phyloP scores from a whole-genome alignment of 805 yeast species.

The Kuraishia floccosa region DNA sequence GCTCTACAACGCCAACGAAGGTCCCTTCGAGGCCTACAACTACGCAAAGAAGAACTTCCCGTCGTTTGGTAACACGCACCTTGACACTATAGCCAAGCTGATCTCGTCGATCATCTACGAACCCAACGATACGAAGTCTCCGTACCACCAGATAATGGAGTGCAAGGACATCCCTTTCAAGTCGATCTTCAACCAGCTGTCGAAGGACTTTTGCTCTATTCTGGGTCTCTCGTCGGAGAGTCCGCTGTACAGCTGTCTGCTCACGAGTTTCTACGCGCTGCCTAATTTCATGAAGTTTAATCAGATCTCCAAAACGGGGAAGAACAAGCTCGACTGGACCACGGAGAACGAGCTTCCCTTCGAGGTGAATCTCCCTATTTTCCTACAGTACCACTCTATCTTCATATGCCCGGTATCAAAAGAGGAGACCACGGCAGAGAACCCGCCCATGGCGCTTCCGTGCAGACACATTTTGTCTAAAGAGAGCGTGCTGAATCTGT shows the following conservation, averaged over 20 bases:
- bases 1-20: conserved; percentile 12
- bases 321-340: conserved; percentile 39
- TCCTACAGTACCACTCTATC: conserved; percentile 47
- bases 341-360: conserved; percentile 51
- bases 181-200: conserved; percentile 15
- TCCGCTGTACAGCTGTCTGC: conserved; percentile 34
- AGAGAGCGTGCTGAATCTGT: conserved; percentile 37
- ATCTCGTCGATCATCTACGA: conserved; percentile 23
- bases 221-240: conserved; percentile 41
- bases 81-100: conserved; percentile 30
- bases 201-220: conserved; percentile 36
- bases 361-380: conserved; percentile 42
- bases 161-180: conserved; percentile 5
- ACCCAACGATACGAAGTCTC: background rate
- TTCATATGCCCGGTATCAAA: conserved; percentile 65
- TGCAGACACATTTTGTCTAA: conserved; percentile 53
- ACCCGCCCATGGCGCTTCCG: conserved; percentile 54
- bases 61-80: conserved; percentile 24
- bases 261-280: conserved; percentile 42
- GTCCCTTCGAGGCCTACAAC: conserved; percentile 21
- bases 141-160: background rate
- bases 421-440: conserved; percentile 46
- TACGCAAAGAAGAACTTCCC: conserved; percentile 32
- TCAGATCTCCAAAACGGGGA: conserved; percentile 20
- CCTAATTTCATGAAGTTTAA: conserved; percentile 41